A percentile compares a stretch with the other conserved stretches of the same genome.
phyloP scores from a whole-genome alignment of 2,329 filamentous ascomycete genomes.

The Iodosphaeria phyllophila region DNA sequence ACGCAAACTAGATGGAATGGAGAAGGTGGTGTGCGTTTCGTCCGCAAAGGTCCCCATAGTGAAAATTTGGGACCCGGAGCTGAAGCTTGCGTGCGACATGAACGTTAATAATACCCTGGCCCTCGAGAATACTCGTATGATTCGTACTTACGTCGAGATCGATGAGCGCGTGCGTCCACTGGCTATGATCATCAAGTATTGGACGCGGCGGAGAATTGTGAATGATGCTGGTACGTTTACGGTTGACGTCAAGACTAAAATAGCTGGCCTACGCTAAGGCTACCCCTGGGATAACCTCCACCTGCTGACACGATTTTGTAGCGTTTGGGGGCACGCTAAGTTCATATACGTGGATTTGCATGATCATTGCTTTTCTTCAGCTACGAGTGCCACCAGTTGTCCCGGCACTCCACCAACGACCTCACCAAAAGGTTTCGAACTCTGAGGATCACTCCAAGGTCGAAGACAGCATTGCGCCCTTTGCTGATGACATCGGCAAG shows the following conservation, averaged over 20 bases:
- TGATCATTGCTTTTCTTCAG: constrained; percentile 94
- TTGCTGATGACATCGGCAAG: constrained; percentile 69
- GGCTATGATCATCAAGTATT: constrained; percentile 95
- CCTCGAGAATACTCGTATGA: constrained; percentile 93
- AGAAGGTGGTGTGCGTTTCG: constrained; percentile 86
- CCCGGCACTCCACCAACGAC: constrained; percentile 64
- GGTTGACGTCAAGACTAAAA: neutral
- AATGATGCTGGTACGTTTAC: constrained; percentile 75
- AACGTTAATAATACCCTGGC: constrained; percentile 96
- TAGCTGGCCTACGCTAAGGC: neutral
- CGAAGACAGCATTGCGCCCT: constrained; percentile 53
- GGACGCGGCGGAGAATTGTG: constrained; percentile 80
- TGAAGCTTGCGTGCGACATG: constrained; percentile 83
- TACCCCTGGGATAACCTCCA: neutral
- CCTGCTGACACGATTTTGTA: constrained; percentile 15
- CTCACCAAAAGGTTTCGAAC: constrained; percentile 41
- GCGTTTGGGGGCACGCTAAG: constrained; percentile 86
- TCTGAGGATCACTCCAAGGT: too few relatives aligned
- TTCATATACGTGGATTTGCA: constrained; percentile 98
- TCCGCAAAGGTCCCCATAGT: constrained; percentile 96
- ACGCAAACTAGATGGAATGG: constrained; percentile 67
- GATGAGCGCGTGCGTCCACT: constrained; percentile 79
- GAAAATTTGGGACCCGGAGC: constrained; percentile 93
- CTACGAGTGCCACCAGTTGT: constrained; percentile 68
- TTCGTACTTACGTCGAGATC: constrained; percentile 87